phyloP scores from a whole-genome alignment of 805 yeast species.

The Cyberlindnera saturnus region DNA sequence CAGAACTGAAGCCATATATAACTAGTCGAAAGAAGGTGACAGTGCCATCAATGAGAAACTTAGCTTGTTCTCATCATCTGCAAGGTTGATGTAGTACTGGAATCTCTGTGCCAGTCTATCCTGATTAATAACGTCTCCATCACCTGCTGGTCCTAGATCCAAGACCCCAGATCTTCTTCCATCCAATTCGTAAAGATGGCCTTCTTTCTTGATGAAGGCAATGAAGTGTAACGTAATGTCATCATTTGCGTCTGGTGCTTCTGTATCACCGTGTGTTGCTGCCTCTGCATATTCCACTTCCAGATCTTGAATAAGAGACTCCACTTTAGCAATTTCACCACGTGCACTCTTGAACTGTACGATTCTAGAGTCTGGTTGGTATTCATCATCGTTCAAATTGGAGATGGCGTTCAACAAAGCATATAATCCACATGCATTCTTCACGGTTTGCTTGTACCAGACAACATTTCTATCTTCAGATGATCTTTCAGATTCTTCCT shows the following conservation, averaged over 20 bases:
- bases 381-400: conserved; percentile 29
- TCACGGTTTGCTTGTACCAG: conserved; percentile 86
- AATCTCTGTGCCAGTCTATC: conserved; percentile 47
- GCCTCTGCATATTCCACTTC: conserved; percentile 39
- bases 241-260: conserved; percentile 54
- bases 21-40: conserved; percentile 44
- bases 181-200: conserved; percentile 74
- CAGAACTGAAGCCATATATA: background rate
- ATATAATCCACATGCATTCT: conserved; percentile 89
- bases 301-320: conserved; percentile 39
- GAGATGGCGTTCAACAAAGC: conserved; percentile 69
- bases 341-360: conserved; percentile 11
- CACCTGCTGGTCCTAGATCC: conserved; percentile 39
- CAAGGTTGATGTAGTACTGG: conserved; percentile 57
- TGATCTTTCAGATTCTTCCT: conserved; percentile 29
- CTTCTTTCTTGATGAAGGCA: conserved; percentile 54
- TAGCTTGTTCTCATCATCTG: conserved; percentile 52
- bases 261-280: conserved; percentile 38
- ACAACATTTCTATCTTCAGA: conserved; percentile 27
- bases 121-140: conserved; percentile 49
- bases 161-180: conserved; percentile 81
- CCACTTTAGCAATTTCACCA: conserved; percentile 18
- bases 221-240: conserved; percentile 69
- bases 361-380: conserved; percentile 10
- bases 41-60: conserved; percentile 76